Evolutionary conservation across 2,329 filamentous ascomycete species (phyloP).

Genomic region (Corniculantispora saksenae): DNA sequence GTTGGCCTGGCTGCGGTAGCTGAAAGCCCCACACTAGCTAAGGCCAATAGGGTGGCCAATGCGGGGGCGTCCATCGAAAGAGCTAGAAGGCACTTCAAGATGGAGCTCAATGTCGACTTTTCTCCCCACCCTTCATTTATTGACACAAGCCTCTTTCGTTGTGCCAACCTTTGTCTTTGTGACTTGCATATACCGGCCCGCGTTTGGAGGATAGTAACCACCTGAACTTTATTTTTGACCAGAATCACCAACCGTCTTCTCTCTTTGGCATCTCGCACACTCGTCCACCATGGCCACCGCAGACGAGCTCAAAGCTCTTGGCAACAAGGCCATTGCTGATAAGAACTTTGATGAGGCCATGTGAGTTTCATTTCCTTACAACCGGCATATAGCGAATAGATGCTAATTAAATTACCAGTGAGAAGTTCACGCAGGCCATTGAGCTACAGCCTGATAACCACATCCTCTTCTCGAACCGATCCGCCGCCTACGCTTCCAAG

Average conservation of each 20-base stretch:
- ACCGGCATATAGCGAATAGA: too few relatives aligned
- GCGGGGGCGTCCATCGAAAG: conserved; percentile 40
- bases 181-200: not conserved
- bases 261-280: conserved; percentile 15
- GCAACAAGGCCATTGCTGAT: conserved; percentile 97
- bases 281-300: conserved; percentile 54
- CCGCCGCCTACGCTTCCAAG: conserved; percentile 83
- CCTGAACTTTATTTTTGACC: not conserved
- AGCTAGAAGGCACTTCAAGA: conserved; percentile 41
- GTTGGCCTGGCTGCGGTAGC: not conserved
- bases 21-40: conserved; percentile 24
- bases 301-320: conserved; percentile 89
- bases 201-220: not conserved
- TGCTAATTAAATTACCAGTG: conserved; percentile 52
- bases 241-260: conserved; percentile 8
- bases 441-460: conserved; percentile 86
- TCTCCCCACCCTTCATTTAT: conserved; percentile 29
- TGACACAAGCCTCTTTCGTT: conserved; percentile 27
- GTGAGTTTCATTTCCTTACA: conserved; percentile 57
- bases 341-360: conserved; percentile 96
- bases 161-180: conserved; percentile 11
- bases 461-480: conserved; percentile 97
- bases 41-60: conserved; percentile 33
- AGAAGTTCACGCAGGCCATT: conserved; percentile 94
- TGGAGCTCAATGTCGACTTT: conserved; percentile 27